Evolutionary conservation across 2,329 filamentous ascomycete species (phyloP), one percentile per base, ranked within the genome.

Genomic region (Fusarium siculi): DNA sequence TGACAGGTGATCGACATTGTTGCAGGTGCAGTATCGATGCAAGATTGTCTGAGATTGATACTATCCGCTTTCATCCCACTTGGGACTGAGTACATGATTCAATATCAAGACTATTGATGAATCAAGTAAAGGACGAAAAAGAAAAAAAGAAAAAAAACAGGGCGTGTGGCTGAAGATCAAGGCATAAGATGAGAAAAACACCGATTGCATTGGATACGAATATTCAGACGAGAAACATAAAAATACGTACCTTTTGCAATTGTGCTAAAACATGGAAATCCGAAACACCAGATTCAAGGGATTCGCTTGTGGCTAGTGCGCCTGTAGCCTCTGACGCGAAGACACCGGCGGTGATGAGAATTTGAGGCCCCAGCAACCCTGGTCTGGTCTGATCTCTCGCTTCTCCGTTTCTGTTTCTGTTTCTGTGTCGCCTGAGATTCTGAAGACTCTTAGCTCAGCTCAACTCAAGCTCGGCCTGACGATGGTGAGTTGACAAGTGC

Each of bases 231-330:
- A 69, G 42, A 37, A 40, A 70, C 46, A 34, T 37, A 18, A 46
- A 21, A 67, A 59, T 68, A 73, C 71, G 70, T 73, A 73, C 71
- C 70, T 63, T 61, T 67, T 57, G 47, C 42, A 50, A 36, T 43
- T 50, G 15, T 70, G n/a, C 61, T 68, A 73, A 60, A 73, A 68
- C 58, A 63, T 72, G 67, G 53, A 72, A 74, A 73, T 73, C 62
- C 67, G 63, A 73, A 73, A 73, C 71, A 73, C 58, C 58, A 58
- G 63, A 50, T 72, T 68, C 53, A 72, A 68, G 69, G 62, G 50
- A 58, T 52, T 72, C 56, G 58, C 67, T 72, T 61, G 46, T 58
- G 58, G 58, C 70, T 73, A 70, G 71, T 72, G 66, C 70, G 59
- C 44, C 42, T 61, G 40, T 63, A 70, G 63, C 70, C 66, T 71